Percentiles rank a stretch among this genome's conserved stretches.
Conservation (phyloP, 306 rosid genomes). For the Lablab purpureus region DNA sequence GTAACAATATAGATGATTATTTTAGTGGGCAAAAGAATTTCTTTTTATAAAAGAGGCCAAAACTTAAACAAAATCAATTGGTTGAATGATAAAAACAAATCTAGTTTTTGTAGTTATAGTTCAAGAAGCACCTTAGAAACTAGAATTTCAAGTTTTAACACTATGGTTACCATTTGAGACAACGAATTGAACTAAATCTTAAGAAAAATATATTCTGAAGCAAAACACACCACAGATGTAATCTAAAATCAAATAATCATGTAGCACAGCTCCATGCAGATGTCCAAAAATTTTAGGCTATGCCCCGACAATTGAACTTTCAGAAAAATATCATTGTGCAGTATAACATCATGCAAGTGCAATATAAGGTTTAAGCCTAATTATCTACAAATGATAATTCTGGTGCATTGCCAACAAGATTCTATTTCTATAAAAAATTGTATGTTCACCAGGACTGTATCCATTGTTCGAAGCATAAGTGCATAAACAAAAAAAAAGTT, state of each 20-base stretch:
- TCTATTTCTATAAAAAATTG: neutral
- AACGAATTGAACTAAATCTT: neutral
- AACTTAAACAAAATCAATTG: no score
- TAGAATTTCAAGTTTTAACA: neutral
- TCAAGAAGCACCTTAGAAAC: neutral
- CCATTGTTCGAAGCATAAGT: neutral
- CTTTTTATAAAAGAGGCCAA: no score
- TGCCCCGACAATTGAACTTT: neutral
- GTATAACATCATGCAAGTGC: neutral
- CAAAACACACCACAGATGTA: neutral
- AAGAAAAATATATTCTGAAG: neutral
- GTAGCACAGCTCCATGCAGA: neutral
- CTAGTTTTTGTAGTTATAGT: neutral
- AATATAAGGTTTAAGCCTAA: neutral
- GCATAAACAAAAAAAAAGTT: neutral
- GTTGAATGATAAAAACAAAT: no score
- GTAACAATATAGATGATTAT: constrained; percentile 1
- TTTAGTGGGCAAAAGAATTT: no score
- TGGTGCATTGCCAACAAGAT: neutral
- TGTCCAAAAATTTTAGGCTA: neutral
- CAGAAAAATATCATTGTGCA: neutral
- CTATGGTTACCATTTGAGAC: no score
- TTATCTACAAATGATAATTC: neutral
- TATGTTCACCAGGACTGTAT: neutral
- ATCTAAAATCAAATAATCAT: neutral